Evolutionary conservation across 2,329 filamentous ascomycete species (phyloP), one percentile per base, ranked within the genome.

Genomic region (Colletotrichum spinosum): DNA sequence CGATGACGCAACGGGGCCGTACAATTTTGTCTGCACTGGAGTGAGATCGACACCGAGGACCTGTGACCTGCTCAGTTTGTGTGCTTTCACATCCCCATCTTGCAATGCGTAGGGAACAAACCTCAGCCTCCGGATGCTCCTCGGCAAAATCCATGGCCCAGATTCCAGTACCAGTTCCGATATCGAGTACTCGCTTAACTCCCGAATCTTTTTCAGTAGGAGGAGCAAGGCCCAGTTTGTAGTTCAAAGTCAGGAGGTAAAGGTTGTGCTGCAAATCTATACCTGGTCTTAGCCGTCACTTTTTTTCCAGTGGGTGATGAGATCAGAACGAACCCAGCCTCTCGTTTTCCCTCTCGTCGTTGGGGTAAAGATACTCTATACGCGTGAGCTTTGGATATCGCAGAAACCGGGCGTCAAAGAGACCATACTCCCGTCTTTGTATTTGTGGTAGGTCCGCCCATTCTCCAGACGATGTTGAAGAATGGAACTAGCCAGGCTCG

Each of bases 201-300:
- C 57, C 55, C 41, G 65, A 67, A 13, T 4, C 3, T 2, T 6
- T 57, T 7, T 67, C 44, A 0, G 10, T 64, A 13, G 35, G 49
- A 9, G 78, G 78, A 6, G 69, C 69, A 0, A 72, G 46, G 34
- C 68, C 74, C 0, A 79, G 69, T 37, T 74, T 74, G 11, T 72
- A 71, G 1, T 73, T 69, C 13, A 77, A 68, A 0, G 75, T 79
- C 3, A 79, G 65, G 0, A 67, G 54, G 39, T 74, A 77, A 0
- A 79, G 57, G 48, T 77, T 73, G 55, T 79, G 78, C 68, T 79
- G 77, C 0, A 79, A 61, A 59, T 79, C 76, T 72, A 68, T 3
- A 10, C 34, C 10, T n/a, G n/a, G n/a, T n/a, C n/a, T n/a, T n/a
- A n/a, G n/a, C n/a, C n/a, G n/a, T n/a, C n/a, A n/a, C n/a, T n/a